These are phyloP conservation scores for Dalechampia spathulata DNA, from an alignment of 441 rosid genomes.

Conservation along the genomic window DNA sequence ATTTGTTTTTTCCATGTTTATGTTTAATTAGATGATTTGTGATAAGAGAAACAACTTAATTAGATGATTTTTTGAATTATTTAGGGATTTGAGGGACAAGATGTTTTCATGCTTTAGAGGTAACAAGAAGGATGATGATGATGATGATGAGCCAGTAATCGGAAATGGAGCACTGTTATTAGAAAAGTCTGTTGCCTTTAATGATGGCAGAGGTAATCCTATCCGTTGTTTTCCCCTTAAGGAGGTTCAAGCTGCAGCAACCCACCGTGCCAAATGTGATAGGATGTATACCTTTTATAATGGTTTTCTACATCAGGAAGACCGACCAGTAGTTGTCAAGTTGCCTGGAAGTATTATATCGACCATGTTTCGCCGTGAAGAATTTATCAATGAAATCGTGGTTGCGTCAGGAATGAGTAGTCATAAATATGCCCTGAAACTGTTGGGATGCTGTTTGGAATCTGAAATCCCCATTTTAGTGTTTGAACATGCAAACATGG, in stretches of 20 bases:
- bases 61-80: too few relatives aligned
- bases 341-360: background rate
- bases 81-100: too few relatives aligned
- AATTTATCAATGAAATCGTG: slow-evolving; percentile 2
- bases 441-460: slow-evolving; percentile 40
- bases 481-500: slow-evolving; percentile 19
- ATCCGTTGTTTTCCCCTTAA: background rate
- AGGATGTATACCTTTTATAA: background rate
- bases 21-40: too few relatives aligned
- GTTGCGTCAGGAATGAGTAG: slow-evolving; percentile 3
- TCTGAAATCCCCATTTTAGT: slow-evolving; percentile 23
- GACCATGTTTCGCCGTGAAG: too few relatives aligned
- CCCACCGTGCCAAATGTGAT: slow-evolving; percentile 5
- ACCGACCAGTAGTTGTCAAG: slow-evolving; percentile 5
- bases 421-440: slow-evolving; percentile 23
- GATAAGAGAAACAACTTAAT: too few relatives aligned
- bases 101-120: background rate
- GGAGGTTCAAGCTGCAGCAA: slow-evolving; percentile 15
- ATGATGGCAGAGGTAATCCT: background rate
- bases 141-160: background rate
- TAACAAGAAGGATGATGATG: background rate
- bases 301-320: slow-evolving; percentile 6
- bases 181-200: background rate
- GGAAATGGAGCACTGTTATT: background rate
- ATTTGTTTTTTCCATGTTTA: too few relatives aligned